Conservation (phyloP, 768 basidiomycete genomes). For the Goffeauzyma gilvescens region DNA sequence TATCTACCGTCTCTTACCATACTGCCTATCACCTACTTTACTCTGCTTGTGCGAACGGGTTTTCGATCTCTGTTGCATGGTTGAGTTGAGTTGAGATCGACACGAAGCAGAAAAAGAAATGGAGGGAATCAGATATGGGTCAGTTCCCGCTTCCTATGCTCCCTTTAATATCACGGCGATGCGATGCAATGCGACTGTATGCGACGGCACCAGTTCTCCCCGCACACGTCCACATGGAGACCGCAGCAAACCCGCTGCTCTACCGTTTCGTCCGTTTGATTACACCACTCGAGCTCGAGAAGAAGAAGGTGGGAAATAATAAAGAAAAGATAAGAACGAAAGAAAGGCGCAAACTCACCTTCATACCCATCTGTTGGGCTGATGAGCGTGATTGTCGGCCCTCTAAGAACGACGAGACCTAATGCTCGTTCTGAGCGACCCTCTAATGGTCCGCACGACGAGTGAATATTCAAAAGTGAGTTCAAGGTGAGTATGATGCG, state of each 20-base stretch:
- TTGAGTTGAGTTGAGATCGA: neutral
- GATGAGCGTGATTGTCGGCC: conserved; percentile 81
- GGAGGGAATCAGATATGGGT: neutral
- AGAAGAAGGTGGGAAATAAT: neutral
- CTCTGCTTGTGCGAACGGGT: conserved; percentile 44
- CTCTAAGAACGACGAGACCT: conserved; percentile 75
- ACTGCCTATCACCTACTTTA: conserved; percentile 4
- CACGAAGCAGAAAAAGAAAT: neutral
- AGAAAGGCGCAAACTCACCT: conserved; percentile 18
- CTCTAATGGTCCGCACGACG: neutral
- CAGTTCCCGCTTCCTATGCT: too few relatives aligned
- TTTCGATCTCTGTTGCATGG: conserved; percentile 47
- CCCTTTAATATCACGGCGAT: too few relatives aligned
- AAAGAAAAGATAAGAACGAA: neutral
- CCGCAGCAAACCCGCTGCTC: neutral
- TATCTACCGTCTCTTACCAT: too few relatives aligned
- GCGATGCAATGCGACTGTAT: too few relatives aligned
- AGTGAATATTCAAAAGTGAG: neutral
- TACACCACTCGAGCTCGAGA: too few relatives aligned
- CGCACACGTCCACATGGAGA: too few relatives aligned
- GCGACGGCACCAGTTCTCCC: too few relatives aligned
- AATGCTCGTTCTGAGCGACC: conserved; percentile 34
- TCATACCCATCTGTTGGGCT: conserved; percentile 90
- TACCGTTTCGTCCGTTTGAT: neutral
- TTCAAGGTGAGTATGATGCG: neutral